Percentiles rank a stretch among this genome's conserved stretches.
phyloP scores from a whole-genome alignment of 2,329 filamentous ascomycete species.

The Phaeosphaeriaceae sp. region DNA sequence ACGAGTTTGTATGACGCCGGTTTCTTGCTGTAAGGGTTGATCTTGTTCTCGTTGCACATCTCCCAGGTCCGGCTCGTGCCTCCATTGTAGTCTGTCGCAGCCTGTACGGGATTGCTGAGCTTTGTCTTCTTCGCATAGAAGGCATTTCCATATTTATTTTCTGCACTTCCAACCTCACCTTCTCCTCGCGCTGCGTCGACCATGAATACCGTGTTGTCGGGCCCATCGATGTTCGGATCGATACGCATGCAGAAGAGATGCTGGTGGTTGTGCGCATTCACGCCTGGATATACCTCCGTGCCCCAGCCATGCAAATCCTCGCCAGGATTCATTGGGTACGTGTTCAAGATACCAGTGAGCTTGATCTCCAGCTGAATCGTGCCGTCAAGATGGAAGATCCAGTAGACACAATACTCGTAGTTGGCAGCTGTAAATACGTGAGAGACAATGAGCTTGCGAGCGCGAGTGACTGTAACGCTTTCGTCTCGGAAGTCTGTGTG shows the following conservation, averaged over 20 bases:
- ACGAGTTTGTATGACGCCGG: slow-evolving; percentile 89
- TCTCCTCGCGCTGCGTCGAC: slow-evolving; percentile 75
- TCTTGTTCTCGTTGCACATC: slow-evolving; percentile 80
- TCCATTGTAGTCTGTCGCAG: slow-evolving; percentile 82
- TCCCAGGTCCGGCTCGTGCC: slow-evolving; percentile 85
- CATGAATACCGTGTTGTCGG: slow-evolving; percentile 84
- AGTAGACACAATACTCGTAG: slow-evolving; percentile 90
- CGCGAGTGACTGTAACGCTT: slow-evolving; percentile 83
- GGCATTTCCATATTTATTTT: slow-evolving; percentile 90
- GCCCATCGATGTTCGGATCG: slow-evolving; percentile 86
- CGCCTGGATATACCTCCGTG: slow-evolving; percentile 87
- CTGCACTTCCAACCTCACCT: slow-evolving; percentile 76
- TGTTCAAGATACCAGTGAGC: slow-evolving; percentile 91
- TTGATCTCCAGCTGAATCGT: slow-evolving; percentile 90
- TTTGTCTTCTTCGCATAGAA: slow-evolving; percentile 87
- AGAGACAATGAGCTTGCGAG: slow-evolving; percentile 83
- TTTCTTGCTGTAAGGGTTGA: slow-evolving; percentile 88
- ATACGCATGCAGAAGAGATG: slow-evolving; percentile 92
- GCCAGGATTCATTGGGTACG: slow-evolving; percentile 78
- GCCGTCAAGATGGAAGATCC: slow-evolving; percentile 92
- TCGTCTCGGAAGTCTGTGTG: slow-evolving; percentile 93
- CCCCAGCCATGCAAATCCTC: slow-evolving; percentile 89
- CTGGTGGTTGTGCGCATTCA: slow-evolving; percentile 96
- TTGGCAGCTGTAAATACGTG: slow-evolving; percentile 96
- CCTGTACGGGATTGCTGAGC: slow-evolving; percentile 71